phyloP scores from a whole-genome alignment of 495 filamentous ascomycete species.

The Daldinia concentrica region DNA sequence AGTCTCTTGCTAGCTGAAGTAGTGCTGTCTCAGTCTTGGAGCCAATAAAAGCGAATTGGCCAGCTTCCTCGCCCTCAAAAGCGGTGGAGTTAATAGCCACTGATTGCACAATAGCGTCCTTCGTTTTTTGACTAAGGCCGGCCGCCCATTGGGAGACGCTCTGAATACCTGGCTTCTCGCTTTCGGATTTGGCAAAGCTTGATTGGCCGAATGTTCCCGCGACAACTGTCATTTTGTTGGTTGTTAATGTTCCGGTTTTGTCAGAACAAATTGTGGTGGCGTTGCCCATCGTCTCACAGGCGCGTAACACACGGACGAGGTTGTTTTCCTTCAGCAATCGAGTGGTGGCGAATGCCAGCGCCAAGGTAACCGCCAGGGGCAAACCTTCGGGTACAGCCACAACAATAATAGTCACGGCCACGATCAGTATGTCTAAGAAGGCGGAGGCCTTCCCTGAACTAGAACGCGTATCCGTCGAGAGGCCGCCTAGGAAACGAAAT shows the following conservation, averaged over 20 bases:
- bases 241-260: constrained; percentile 84
- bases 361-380: constrained; percentile 82
- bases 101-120: constrained; percentile 67
- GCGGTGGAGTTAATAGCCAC: constrained; percentile 79
- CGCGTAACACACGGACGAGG: constrained; percentile 75
- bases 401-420: constrained; percentile 81
- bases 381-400: constrained; percentile 87
- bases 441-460: constrained; percentile 73
- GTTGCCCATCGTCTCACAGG: constrained; percentile 90
- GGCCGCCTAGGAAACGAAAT: constrained; percentile 75
- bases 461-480: constrained; percentile 56
- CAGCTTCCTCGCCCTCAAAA: constrained; percentile 74
- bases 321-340: constrained; percentile 86
- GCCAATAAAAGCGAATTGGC: constrained; percentile 68
- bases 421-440: constrained; percentile 83
- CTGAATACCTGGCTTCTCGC: constrained; percentile 40
- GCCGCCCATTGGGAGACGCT: constrained; percentile 68
- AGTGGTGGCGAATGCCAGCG: constrained; percentile 81
- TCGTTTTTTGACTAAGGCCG: constrained; percentile 62
- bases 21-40: constrained; percentile 82
- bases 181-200: constrained; percentile 61
- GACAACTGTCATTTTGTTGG: constrained; percentile 79
- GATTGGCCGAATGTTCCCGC: constrained; percentile 72
- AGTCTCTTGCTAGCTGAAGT: constrained; percentile 68
- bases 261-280: constrained; percentile 86